A percentile compares a stretch with the other conserved stretches of the same genome.
Conservation (phyloP, 306 rosid species). For the Dicorynia guianensis region DNA sequence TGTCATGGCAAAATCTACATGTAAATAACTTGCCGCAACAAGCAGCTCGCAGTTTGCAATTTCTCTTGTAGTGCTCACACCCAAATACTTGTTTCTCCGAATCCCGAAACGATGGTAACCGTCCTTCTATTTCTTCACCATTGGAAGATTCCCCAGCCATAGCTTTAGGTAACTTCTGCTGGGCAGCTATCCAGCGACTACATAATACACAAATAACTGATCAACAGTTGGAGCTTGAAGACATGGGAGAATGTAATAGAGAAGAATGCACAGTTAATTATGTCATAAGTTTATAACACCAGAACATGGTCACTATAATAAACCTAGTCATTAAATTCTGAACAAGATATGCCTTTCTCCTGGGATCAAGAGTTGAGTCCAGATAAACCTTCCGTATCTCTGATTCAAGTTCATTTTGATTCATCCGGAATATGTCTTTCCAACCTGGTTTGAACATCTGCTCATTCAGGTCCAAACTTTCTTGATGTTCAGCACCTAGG, state of each 20-base stretch:
- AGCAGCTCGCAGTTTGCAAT: slow-evolving; percentile 95
- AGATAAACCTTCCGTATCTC: slow-evolving; percentile 97
- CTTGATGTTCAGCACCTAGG: slow-evolving; percentile 75
- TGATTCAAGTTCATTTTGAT: slow-evolving; percentile 94
- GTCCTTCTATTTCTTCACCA: slow-evolving; percentile 73
- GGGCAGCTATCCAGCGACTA: slow-evolving; percentile 99
- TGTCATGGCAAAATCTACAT: slow-evolving; percentile 98
- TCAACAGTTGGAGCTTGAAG: slow-evolving; percentile 40
- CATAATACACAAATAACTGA: slow-evolving; percentile 39
- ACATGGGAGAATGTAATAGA: slow-evolving; percentile 30
- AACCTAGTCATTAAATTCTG: slow-evolving; percentile 99
- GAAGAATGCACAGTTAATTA: slow-evolving; percentile 31
- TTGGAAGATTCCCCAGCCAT: slow-evolving; percentile 65
- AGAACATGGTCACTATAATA: slow-evolving; percentile 31
- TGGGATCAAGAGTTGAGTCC: slow-evolving; percentile 94
- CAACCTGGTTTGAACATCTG: slow-evolving; percentile 99
- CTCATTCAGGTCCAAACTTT: slow-evolving; percentile 83
- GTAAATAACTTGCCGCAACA: slow-evolving; percentile 95
- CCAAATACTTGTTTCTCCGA: slow-evolving; percentile 77
- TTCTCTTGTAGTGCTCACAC: slow-evolving; percentile 98
- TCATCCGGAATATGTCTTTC: slow-evolving; percentile 99
- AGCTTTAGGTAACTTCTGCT: slow-evolving; percentile 87
- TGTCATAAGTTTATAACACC: slow-evolving; percentile 36
- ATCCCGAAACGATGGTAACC: slow-evolving; percentile 71
- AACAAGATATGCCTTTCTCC: slow-evolving; percentile 96